phyloP scores from a whole-genome alignment of 805 yeast genomes.

The Starmerella lactis-condensi region DNA sequence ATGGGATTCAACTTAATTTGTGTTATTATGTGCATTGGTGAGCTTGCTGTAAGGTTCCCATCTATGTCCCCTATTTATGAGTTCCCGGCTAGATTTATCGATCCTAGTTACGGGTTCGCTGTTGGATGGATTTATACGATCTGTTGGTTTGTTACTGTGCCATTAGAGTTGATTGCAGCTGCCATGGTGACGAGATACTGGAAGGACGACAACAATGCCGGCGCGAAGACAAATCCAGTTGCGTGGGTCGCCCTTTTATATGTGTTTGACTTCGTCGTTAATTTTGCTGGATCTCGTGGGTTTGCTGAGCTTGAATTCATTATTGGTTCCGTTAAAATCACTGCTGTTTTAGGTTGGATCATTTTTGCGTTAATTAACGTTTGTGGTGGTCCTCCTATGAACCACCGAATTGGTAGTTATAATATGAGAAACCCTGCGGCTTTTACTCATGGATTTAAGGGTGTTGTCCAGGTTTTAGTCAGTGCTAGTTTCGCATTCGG shows the following conservation, averaged over 20 bases:
- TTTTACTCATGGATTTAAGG: slow-evolving; percentile 45
- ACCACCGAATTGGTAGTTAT: slow-evolving; percentile 35
- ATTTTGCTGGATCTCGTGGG: slow-evolving; percentile 38
- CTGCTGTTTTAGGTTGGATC: slow-evolving; percentile 41
- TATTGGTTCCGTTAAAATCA: slow-evolving; percentile 38
- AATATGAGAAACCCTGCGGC: slow-evolving; percentile 47
- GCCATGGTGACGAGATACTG: slow-evolving; percentile 37
- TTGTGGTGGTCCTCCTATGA: slow-evolving; percentile 46
- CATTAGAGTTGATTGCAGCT: slow-evolving; percentile 40
- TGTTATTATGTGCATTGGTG: slow-evolving; percentile 47
- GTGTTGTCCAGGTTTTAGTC: slow-evolving; percentile 43
- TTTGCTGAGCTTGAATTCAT: slow-evolving; percentile 54
- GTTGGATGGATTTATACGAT: slow-evolving; percentile 47
- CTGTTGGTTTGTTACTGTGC: slow-evolving; percentile 42
- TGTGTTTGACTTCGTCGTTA: slow-evolving; percentile 31
- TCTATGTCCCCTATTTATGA: slow-evolving; percentile 36
- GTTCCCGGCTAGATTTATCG: slow-evolving; percentile 38
- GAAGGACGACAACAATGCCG: slow-evolving; percentile 25
- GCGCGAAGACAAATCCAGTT: slow-evolving; percentile 30
- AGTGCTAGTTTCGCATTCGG: slow-evolving; percentile 46
- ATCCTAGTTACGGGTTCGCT: slow-evolving; percentile 47
- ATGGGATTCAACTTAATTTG: slow-evolving; percentile 45
- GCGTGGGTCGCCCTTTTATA: slow-evolving; percentile 42
- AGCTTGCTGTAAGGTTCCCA: slow-evolving; percentile 44
- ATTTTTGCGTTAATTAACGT: slow-evolving; percentile 36